A percentile compares a stretch with the other conserved stretches of the same genome.
These are phyloP conservation scores for Aspergillus unguis DNA, from an alignment of 2,329 filamentous ascomycete genomes.

Conservation along the genomic window DNA sequence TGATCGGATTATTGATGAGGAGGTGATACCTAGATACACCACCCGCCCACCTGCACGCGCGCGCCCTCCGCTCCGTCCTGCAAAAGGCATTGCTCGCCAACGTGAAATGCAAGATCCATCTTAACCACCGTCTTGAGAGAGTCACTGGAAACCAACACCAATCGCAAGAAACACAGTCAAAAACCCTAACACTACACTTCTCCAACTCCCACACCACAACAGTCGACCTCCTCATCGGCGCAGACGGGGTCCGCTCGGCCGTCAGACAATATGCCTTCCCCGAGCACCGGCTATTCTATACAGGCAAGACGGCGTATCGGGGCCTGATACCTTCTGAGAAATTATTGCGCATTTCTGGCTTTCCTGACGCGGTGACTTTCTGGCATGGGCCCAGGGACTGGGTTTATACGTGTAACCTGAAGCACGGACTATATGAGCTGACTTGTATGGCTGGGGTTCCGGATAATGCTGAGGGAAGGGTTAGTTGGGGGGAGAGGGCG, in stretches of 20 bases:
- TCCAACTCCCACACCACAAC: slow-evolving; percentile 6
- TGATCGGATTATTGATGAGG: not conserved
- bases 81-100: slow-evolving; percentile 9
- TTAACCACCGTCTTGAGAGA: slow-evolving; percentile 7
- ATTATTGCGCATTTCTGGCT: slow-evolving; percentile 7
- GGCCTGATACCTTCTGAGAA: slow-evolving; percentile 8
- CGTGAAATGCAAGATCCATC: not conserved
- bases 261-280: slow-evolving; percentile 15
- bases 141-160: not conserved
- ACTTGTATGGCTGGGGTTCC: slow-evolving; percentile 5
- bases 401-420: slow-evolving; percentile 16
- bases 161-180: not conserved
- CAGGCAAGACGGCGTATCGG: slow-evolving; percentile 14
- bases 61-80: slow-evolving; percentile 11
- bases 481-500: slow-evolving; percentile 15
- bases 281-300: slow-evolving; percentile 12
- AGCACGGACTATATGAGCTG: slow-evolving; percentile 13
- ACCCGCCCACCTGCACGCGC: slow-evolving; percentile 9
- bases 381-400: slow-evolving; percentile 15
- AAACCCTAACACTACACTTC: slow-evolving; percentile 4
- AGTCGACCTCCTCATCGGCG: slow-evolving; percentile 13
- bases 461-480: slow-evolving; percentile 2
- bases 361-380: slow-evolving; percentile 13
- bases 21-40: slow-evolving; percentile 7
- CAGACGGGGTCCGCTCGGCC: slow-evolving; percentile 15